Evolutionary conservation across 1,284 basidiomycete species (phyloP).

Genomic region (Trichosporon sp.): DNA sequence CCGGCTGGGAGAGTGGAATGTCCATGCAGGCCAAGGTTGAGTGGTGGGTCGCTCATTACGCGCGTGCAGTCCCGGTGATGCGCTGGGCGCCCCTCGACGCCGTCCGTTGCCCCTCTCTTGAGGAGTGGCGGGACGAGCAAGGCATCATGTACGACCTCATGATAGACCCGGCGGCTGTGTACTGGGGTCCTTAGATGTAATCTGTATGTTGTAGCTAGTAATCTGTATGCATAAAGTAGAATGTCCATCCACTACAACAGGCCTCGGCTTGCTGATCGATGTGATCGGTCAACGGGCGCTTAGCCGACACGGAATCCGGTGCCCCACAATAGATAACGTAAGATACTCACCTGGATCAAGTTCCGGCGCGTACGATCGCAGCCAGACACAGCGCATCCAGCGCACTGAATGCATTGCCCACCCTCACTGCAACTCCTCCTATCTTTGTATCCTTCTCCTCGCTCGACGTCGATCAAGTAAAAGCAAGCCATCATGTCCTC

Average conservation of each 20-base stretch:
- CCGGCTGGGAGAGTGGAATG: background rate
- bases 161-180: background rate
- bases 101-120: background rate
- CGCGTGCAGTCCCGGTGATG: background rate
- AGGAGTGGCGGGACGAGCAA: background rate
- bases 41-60: background rate
- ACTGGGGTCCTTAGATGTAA: background rate
- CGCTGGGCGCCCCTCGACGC: background rate
- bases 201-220: no score
- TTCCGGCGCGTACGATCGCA: no score
- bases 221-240: background rate
- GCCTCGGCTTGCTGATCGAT: no score
- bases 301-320: no score
- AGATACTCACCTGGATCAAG: no score
- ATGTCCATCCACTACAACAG: background rate
- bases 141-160: background rate
- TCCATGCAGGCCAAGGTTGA: background rate
- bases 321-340: no score
- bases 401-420: no score
- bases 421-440: background rate
- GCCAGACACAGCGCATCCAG: no score
- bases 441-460: background rate
- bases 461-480: background rate
- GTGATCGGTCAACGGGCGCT: no score
- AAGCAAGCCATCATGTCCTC: conserved; percentile 8